Percentiles rank a stretch among this genome's conserved stretches.
These are phyloP conservation scores for Rhodomyrtus psidioides DNA, from an alignment of 441 rosid genomes.

Conservation along the genomic window DNA sequence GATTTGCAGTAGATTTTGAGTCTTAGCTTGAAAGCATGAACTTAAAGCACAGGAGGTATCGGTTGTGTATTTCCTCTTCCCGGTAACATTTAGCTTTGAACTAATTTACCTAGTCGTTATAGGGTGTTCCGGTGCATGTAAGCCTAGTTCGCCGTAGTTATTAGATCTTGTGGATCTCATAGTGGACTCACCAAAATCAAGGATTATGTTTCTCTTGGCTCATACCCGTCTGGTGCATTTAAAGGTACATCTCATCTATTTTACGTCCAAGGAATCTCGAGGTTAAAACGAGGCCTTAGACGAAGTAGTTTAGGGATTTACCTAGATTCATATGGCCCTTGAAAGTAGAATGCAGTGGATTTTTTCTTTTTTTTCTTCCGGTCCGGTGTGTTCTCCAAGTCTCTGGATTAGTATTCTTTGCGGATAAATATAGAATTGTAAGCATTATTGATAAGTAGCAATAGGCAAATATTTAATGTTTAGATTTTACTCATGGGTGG, in stretches of 20 bases:
- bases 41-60: not conserved
- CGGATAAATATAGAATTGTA: not conserved
- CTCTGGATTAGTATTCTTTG: too few species aligned
- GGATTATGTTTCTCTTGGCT: not conserved
- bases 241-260: too few species aligned
- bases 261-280: too few species aligned
- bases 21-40: not conserved
- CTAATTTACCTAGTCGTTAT: not conserved
- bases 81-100: not conserved
- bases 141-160: not conserved
- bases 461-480: not conserved
- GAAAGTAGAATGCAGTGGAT: too few species aligned
- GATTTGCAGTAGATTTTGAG: not conserved
- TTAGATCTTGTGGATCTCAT: not conserved
- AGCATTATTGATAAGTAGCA: not conserved
- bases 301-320: too few species aligned
- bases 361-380: too few species aligned
- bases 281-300: rapidly evolving
- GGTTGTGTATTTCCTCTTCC: not conserved
- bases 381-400: too few species aligned
- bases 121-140: not conserved
- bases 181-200: not conserved
- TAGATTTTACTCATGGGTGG: too few species aligned
- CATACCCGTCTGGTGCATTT: too few species aligned
- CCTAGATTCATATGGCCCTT: too few species aligned